Evolutionary conservation across 176 grass and related monocot species (phyloP).

Genomic region (Bolboschoenus planiculmis): DNA sequence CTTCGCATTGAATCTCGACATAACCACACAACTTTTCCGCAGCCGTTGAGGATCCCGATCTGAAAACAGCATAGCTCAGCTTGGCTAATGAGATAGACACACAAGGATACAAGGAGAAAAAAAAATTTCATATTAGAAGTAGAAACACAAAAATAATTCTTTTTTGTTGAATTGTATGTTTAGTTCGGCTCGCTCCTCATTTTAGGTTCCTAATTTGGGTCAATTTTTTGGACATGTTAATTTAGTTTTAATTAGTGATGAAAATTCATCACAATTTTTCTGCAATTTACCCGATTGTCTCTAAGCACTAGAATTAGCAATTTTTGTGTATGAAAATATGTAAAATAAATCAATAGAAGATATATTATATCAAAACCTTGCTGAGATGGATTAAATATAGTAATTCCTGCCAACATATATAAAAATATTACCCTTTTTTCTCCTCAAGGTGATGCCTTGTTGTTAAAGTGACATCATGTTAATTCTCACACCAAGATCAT

Average conservation of each 20-base stretch:
- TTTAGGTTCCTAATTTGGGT: background rate
- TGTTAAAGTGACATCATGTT: constrained; percentile 7
- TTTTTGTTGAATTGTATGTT: too few species aligned
- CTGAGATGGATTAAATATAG: background rate
- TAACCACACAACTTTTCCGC: background rate
- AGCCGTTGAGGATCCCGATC: background rate
- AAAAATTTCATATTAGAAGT: background rate
- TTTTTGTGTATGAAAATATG: background rate
- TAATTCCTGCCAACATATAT: background rate
- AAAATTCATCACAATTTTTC: background rate
- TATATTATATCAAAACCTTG: background rate
- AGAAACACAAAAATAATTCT: too few species aligned
- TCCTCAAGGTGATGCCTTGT: background rate
- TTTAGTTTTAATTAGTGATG: background rate
- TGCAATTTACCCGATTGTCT: background rate
- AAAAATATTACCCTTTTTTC: background rate
- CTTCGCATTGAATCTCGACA: background rate
- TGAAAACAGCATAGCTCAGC: too few species aligned
- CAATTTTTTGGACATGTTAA: background rate
- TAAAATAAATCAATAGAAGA: background rate
- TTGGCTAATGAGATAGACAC: background rate
- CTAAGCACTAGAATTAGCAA: background rate
- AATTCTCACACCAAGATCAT: constrained; percentile 4
- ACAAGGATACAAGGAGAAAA: background rate
- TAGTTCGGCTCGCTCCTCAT: too few species aligned